Evolutionary conservation across 1,284 basidiomycete genomes (phyloP), one percentile per base, ranked within the genome.

Genomic region (Marasmius oreades): DNA sequence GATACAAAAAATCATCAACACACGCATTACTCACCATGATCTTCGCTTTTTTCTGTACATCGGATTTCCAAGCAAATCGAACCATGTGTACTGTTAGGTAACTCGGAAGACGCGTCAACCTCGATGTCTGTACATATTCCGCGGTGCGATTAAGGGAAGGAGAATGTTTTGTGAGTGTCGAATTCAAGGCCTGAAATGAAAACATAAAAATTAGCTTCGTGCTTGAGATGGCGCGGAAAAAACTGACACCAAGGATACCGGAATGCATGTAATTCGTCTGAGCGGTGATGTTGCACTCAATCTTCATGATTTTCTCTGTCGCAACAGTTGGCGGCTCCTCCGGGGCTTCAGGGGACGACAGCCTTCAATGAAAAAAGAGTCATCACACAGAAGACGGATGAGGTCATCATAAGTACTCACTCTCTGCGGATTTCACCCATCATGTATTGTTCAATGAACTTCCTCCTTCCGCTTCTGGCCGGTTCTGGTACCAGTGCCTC

Each of bases 81-180:
- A 96, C 94, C 87, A 98, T 92, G 64, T 95, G 93, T 3, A 95
- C 84, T 8, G 90, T 88, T 39, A 97, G 80, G 67, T 95, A 94
- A 5, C 82, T 72, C 0, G 96, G 97, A 24, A 98, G 75, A 14
- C 95, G 82, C 5, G 92, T 86, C 50, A 99, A 72, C 3, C 94
- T 86, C 7, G 92, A 90, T 44, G 82, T 85, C 69, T 93, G 88
- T n/a, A 80, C 84, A 74, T 98, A 99, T 1, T 82, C 71, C 0
- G 95, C 95, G 34, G 90, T 81, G 18, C 95, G 86, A 3, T 84
- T 86, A 4, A 99, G 79, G 0, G 84, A 79, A 0, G 90, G 84
- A 1, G 93, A 95, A 51, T 78, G 80, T 74, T 99, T 99, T 64
- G 94, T 88, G 33, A 99, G 80, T 60, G 88, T 85, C 65, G 92